These are phyloP conservation scores for Flaveria sonorensis DNA, from an alignment of 129 eudicot species.

Conservation along the genomic window DNA sequence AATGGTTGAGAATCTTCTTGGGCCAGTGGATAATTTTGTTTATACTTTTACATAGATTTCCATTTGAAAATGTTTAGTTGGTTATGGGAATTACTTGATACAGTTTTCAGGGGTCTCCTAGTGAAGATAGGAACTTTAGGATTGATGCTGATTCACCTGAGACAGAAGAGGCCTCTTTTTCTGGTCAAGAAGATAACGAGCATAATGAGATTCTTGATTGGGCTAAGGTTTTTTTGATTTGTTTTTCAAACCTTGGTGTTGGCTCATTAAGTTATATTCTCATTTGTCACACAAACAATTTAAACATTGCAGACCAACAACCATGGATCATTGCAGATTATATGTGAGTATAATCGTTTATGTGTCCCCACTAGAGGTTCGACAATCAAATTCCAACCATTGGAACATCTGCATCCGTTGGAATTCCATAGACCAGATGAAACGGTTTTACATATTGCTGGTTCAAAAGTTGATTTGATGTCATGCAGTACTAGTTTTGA, in stretches of 20 bases:
- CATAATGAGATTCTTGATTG: slow-evolving; percentile 89
- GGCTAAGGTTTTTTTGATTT: slow-evolving; percentile 72
- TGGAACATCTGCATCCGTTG: slow-evolving; percentile 85
- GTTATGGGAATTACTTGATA: slow-evolving; percentile 27
- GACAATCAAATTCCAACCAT: slow-evolving; percentile 73
- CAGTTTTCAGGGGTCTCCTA: slow-evolving; percentile 79
- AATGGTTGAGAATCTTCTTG: neutral
- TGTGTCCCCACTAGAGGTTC: slow-evolving; percentile 79
- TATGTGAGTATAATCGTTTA: slow-evolving; percentile 78
- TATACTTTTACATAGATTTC: neutral
- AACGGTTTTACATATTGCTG: slow-evolving; percentile 63
- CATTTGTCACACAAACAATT: slow-evolving; percentile 10
- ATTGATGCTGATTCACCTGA: slow-evolving; percentile 74
- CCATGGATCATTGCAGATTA: slow-evolving; percentile 83
- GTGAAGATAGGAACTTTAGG: slow-evolving; percentile 81
- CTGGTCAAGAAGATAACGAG: slow-evolving; percentile 77
- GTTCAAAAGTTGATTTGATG: slow-evolving; percentile 77
- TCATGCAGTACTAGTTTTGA: slow-evolving; percentile 86
- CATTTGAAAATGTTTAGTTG: slow-evolving; percentile 5
- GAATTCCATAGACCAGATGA: slow-evolving; percentile 88
- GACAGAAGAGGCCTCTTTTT: slow-evolving; percentile 77
- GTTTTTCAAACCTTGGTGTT: slow-evolving; percentile 8
- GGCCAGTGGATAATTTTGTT: neutral
- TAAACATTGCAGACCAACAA: slow-evolving; percentile 63
- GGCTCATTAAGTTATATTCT: slow-evolving; percentile 7